Percentiles rank a stretch among this genome's conserved stretches.
These are phyloP conservation scores for Infundibulicybe gibba DNA, from an alignment of 768 basidiomycete species.

Conservation along the genomic window DNA sequence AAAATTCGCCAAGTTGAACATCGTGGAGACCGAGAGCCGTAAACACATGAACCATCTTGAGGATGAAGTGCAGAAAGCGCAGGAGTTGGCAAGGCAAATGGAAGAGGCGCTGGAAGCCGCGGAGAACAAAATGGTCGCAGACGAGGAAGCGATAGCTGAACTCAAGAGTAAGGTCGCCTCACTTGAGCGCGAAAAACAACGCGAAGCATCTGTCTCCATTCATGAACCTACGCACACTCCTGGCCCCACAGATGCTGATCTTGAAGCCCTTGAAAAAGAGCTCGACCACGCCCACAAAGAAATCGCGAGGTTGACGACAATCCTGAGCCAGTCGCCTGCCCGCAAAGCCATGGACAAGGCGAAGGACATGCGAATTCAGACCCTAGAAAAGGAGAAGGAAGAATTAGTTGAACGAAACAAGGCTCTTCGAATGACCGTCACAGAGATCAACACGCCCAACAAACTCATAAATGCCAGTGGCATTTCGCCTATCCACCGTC, in stretches of 20 bases:
- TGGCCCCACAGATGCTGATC: conserved; percentile 47
- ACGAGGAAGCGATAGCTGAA: conserved; percentile 49
- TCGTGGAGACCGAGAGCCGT: conserved; percentile 42
- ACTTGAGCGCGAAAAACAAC: conserved; percentile 48
- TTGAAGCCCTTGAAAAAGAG: conserved; percentile 68
- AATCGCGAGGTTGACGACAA: conserved; percentile 62
- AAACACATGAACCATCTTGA: conserved; percentile 50
- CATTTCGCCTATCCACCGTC: conserved; percentile 78
- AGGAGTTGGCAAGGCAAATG: conserved; percentile 61
- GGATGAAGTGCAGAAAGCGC: conserved; percentile 46
- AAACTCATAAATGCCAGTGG: conserved; percentile 50
- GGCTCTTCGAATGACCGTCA: conserved; percentile 47
- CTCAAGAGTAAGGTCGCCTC: conserved; percentile 47
- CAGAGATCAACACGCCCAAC: conserved; percentile 54
- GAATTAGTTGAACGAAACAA: conserved; percentile 71
- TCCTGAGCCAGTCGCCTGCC: conserved; percentile 70
- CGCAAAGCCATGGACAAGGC: conserved; percentile 76
- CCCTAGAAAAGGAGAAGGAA: conserved; percentile 73
- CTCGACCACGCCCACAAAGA: conserved; percentile 76
- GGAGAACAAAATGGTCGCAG: conserved; percentile 64
- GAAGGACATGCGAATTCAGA: conserved; percentile 71
- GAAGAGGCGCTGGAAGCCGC: conserved; percentile 75
- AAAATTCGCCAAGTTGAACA: conserved; percentile 37
- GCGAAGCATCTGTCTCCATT: conserved; percentile 19
- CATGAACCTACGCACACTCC: conserved; percentile 20